phyloP scores from a whole-genome alignment of 257 asterid species.

The Lantana camara region DNA sequence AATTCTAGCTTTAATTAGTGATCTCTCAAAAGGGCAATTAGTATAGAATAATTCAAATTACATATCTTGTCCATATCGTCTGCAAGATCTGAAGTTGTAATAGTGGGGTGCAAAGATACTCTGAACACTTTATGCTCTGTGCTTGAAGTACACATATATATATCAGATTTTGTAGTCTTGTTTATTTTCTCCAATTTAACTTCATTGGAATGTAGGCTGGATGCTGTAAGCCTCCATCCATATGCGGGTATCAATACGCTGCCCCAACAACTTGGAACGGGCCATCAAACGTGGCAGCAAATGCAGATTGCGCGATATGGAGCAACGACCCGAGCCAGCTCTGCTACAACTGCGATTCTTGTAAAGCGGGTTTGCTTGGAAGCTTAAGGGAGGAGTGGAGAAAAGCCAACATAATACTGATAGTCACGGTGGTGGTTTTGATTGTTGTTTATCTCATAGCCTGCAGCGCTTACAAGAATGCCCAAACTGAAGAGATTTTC shows the following conservation, averaged over 20 bases:
- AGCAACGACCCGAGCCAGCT: conserved; percentile 68
- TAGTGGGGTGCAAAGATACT: conserved; percentile 6
- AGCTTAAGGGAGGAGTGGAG: conserved; percentile 82
- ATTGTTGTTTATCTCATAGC: conserved; percentile 72
- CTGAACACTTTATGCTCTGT: background rate
- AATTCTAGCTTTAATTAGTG: conserved; percentile 7
- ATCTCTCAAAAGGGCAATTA: conserved; percentile 23
- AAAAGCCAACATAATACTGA: conserved; percentile 67
- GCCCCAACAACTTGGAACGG: conserved; percentile 68
- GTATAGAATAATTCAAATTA: conserved; percentile 15
- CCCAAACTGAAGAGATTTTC: conserved; percentile 73
- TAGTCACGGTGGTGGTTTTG: conserved; percentile 66
- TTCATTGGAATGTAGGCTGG: conserved; percentile 64
- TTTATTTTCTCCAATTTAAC: background rate
- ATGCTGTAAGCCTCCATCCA: conserved; percentile 85
- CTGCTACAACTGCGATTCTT: conserved; percentile 78
- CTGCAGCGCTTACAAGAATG: conserved; percentile 84
- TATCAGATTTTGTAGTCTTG: no score
- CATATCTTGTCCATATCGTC: conserved; percentile 12
- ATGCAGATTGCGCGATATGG: conserved; percentile 69
- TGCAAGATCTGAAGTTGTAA: background rate
- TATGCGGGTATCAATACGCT: conserved; percentile 69
- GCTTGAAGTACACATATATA: background rate
- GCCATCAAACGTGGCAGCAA: conserved; percentile 51
- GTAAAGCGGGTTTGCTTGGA: conserved; percentile 86